Base-by-base conservation (phyloP, 108 stramenopile genomes). In the Skeletonema costatum region DNA sequence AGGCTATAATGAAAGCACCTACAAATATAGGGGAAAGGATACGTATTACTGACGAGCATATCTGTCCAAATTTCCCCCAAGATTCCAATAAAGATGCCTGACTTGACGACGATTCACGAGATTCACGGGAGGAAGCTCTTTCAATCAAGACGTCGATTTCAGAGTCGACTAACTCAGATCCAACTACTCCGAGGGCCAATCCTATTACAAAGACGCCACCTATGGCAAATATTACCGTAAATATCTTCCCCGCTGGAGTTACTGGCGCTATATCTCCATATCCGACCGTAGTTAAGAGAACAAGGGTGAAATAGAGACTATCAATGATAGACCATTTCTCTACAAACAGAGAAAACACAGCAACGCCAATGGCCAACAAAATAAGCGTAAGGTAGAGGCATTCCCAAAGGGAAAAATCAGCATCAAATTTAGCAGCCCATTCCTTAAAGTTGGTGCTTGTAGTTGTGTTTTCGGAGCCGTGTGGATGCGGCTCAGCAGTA, bases 251-350 rank as follows among this genome's bases (percentile, higher is more conserved):
- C 9, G 44, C 72, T 11, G 44, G 14, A 7, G 79, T 86, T 5
- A 75, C 33, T 0, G 87, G 83, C 11, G 39, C 58, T 14, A 88
- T 11, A 69, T 88, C 87, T 13, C 87, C 87, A 60, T 88, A 88
- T 13, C 93, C 93, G 0, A 91, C 87, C 19, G 90, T 93, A 25
- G 87, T 89, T 48, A 89, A 76, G 21, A 83, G 78, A 11, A 84
- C 82, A 46, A 88, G 67, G 17, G 85, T 65, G 68, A 81, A 91
- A 56, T 91, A 91, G 21, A 88, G 60, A 9, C 85, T 68, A 32
- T 71, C 59, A 8, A 80, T 4, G 17, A 84, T 5, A 0, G 82
- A 61, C 77, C 82, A 78, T 85, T 84, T 14, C 60, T 62, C 60
- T 32, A 62, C 31, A 1, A 62, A 14, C 3, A 32, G 16, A 14